These are phyloP conservation scores for Cyberlindnera misumaiensis DNA, from an alignment of 805 yeast genomes.

Conservation along the genomic window DNA sequence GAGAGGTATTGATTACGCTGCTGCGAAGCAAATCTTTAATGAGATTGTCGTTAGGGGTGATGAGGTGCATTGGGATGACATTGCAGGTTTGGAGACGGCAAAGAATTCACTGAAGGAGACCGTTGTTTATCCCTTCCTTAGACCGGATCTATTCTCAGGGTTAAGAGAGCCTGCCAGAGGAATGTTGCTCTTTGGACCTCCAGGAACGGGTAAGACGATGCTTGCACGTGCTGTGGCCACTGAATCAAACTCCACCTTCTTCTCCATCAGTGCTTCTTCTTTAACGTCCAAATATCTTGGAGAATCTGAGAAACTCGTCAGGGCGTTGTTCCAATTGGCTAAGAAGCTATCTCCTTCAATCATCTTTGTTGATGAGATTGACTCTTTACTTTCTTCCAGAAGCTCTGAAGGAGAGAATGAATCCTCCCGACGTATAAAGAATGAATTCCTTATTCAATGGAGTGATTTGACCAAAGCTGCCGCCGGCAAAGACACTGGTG, in stretches of 20 bases:
- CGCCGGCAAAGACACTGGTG: constrained; percentile 50
- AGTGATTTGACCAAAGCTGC: constrained; percentile 78
- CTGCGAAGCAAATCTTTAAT: constrained; percentile 80
- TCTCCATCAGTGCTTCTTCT: constrained; percentile 86
- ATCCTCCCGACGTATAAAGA: constrained; percentile 84
- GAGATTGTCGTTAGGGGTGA: constrained; percentile 91
- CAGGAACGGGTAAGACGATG: constrained; percentile 99
- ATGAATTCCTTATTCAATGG: constrained; percentile 94
- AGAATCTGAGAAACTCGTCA: constrained; percentile 87
- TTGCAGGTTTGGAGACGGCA: constrained; percentile 87
- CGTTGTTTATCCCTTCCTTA: constrained; percentile 89
- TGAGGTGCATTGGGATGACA: constrained; percentile 92
- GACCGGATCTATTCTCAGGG: constrained; percentile 91
- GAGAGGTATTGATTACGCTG: constrained; percentile 67
- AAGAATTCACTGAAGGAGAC: constrained; percentile 88
- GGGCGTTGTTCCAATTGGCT: constrained; percentile 83
- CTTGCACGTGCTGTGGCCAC: constrained; percentile 96
- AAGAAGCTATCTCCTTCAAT: constrained; percentile 86
- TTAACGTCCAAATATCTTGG: constrained; percentile 76
- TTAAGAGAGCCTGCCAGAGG: constrained; percentile 94
- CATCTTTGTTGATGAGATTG: constrained; percentile 94
- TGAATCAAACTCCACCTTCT: constrained; percentile 89
- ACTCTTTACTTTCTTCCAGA: constrained; percentile 77
- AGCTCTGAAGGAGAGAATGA: constrained; percentile 73
- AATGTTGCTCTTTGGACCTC: constrained; percentile 94